phyloP scores from a whole-genome alignment of 306 rosid genomes.

The Cotoneaster glaucophyllus region DNA sequence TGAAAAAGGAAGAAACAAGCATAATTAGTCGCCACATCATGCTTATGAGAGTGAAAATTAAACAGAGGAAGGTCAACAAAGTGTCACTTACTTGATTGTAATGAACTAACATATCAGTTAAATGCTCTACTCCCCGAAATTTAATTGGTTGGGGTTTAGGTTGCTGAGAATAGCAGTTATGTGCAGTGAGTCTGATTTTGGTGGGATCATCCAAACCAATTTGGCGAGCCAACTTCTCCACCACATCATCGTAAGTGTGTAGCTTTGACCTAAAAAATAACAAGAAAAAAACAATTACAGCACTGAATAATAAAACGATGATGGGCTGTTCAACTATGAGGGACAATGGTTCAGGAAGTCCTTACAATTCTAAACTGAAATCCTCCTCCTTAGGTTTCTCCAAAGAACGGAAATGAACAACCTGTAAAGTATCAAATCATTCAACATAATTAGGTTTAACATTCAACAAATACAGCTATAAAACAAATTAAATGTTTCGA shows the following conservation, averaged over 20 bases:
- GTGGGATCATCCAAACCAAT: conserved; percentile 71
- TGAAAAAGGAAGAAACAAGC: conserved; percentile 21
- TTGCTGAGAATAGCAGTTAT: conserved; percentile 84
- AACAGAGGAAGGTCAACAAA: not conserved
- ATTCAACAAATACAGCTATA: not conserved
- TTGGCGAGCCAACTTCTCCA: conserved; percentile 54
- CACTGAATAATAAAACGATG: not conserved
- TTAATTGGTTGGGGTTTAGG: conserved; percentile 86
- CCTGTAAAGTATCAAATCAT: conserved; percentile 37
- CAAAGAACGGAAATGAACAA: conserved; percentile 79
- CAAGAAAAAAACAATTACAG: not conserved
- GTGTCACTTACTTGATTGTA: conserved; percentile 57
- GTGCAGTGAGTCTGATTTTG: conserved; percentile 78
- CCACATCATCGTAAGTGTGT: conserved; percentile 64
- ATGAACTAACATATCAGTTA: conserved; percentile 72
- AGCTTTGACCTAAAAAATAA: conserved; percentile 48
- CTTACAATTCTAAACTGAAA: conserved; percentile 78
- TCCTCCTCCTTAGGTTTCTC: conserved; percentile 92
- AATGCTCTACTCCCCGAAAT: conserved; percentile 65
- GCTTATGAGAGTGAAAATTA: not conserved
- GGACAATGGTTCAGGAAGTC: conserved; percentile 10
- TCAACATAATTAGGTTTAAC: not conserved
- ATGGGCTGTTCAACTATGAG: not conserved
- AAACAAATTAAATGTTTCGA: not conserved
- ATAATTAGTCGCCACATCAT: conserved; percentile 8